Conservation (phyloP, 2,329 filamentous ascomycete genomes). For the Ophioceras dolichostomum region DNA sequence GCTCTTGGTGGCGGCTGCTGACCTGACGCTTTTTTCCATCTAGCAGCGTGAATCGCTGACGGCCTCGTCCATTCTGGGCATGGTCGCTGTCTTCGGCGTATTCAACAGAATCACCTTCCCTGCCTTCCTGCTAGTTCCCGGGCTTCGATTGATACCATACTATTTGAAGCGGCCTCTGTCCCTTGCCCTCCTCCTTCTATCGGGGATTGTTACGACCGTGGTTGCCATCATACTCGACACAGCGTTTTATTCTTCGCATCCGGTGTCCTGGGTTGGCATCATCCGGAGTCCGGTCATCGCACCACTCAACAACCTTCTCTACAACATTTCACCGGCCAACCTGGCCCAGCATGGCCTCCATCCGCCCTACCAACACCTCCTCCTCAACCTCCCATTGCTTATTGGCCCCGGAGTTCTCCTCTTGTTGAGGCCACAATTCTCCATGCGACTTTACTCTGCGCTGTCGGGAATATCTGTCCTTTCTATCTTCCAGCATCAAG, state of each 20-base stretch:
- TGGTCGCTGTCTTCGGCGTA: constrained; percentile 71
- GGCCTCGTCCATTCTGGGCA: constrained; percentile 66
- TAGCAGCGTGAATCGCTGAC: constrained; percentile 65
- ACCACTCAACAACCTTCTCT: constrained; percentile 64
- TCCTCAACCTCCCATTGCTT: constrained; percentile 59
- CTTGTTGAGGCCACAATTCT: constrained; percentile 41
- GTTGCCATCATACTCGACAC: constrained; percentile 77
- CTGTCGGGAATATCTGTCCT: constrained; percentile 58
- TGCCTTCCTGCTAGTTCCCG: constrained; percentile 78
- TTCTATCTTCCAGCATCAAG: constrained; percentile 67
- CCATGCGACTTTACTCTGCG: constrained; percentile 58
- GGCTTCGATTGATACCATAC: constrained; percentile 72
- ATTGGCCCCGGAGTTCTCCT: constrained; percentile 57
- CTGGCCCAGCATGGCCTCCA: constrained; percentile 66
- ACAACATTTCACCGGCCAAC: constrained; percentile 60
- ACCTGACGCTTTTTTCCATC: no score
- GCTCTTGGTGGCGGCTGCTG: no score
- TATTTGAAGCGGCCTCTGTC: constrained; percentile 57
- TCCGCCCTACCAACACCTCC: constrained; percentile 64
- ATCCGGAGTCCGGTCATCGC: constrained; percentile 57
- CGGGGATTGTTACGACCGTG: constrained; percentile 54
- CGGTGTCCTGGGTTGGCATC: constrained; percentile 53
- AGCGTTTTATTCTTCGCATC: constrained; percentile 58
- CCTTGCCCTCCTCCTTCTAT: constrained; percentile 50
- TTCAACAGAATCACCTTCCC: constrained; percentile 98